phyloP scores from a whole-genome alignment of 192 early-diverging fungal genomes.

The Oehlia diaphana region DNA sequence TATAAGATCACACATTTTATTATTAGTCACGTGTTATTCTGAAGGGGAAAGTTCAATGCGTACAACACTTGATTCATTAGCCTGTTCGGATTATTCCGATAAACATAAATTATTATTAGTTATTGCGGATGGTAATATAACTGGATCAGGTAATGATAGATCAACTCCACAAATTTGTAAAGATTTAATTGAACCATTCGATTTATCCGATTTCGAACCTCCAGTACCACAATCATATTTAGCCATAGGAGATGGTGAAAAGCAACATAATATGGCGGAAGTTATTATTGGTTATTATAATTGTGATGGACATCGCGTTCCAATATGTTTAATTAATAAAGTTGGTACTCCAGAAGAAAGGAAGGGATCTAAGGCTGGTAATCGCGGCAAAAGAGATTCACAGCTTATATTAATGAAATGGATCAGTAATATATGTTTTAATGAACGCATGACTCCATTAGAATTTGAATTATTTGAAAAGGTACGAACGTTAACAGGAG shows the following conservation, averaged over 20 bases:
- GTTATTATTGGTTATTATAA: slow-evolving; percentile 80
- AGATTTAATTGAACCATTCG: slow-evolving; percentile 65
- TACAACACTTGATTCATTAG: slow-evolving; percentile 85
- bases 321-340: slow-evolving; percentile 71
- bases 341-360: slow-evolving; percentile 70
- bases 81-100: slow-evolving; percentile 76
- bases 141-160: slow-evolving; percentile 71
- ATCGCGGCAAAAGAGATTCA: slow-evolving; percentile 96
- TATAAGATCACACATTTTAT: slow-evolving; percentile 49
- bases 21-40: slow-evolving; percentile 92
- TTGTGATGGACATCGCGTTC: slow-evolving; percentile 55
- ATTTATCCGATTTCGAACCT: slow-evolving; percentile 58
- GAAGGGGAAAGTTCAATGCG: slow-evolving; percentile 81
- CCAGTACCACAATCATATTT: slow-evolving; percentile 80
- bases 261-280: slow-evolving; percentile 83
- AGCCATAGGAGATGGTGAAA: slow-evolving; percentile 78
- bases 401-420: slow-evolving; percentile 96
- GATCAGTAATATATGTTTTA: slow-evolving; percentile 75
- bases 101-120: slow-evolving; percentile 84
- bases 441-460: slow-evolving; percentile 86
- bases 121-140: slow-evolving; percentile 90
- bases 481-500: slow-evolving; percentile 74
- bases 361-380: slow-evolving; percentile 71
- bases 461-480: slow-evolving; percentile 93
- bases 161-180: slow-evolving; percentile 80